A percentile compares a stretch with the other conserved stretches of the same genome.
These are phyloP conservation scores for Dalbergia cultrata DNA, from an alignment of 306 rosid genomes.

Conservation along the genomic window DNA sequence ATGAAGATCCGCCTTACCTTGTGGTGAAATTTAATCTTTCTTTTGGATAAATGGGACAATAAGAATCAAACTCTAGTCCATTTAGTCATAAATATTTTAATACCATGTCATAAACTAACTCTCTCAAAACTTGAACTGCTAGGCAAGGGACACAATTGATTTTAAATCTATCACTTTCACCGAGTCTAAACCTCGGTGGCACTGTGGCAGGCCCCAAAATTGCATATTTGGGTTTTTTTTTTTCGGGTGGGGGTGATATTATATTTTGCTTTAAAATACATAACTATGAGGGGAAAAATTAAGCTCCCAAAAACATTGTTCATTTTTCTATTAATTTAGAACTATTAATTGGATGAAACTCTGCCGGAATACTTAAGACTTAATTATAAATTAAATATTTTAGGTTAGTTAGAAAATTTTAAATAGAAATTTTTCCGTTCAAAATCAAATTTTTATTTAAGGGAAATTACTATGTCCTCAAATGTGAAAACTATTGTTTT, in stretches of 20 bases:
- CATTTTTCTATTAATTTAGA: not conserved
- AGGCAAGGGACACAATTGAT: no score
- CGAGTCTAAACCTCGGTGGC: constrained; percentile 5
- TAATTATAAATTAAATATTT: not conserved
- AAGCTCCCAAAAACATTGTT: not conserved
- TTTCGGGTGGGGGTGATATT: not conserved
- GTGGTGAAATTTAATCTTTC: not conserved
- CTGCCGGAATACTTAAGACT: not conserved
- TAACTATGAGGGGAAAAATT: no score
- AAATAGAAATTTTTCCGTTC: not conserved
- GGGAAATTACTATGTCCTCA: not conserved
- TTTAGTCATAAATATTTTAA: not conserved
- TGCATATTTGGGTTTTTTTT: constrained; percentile 2
- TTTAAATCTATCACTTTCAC: no score
- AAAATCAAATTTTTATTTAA: not conserved
- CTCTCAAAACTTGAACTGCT: no score
- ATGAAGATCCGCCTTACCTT: not conserved
- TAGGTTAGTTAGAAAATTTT: not conserved
- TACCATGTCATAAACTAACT: no score
- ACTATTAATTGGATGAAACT: not conserved
- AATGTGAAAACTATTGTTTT: not conserved
- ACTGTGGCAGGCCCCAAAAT: not conserved
- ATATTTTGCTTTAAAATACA: no score
- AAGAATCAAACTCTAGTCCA: not conserved
- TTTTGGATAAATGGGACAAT: not conserved